phyloP scores from a whole-genome alignment of 2,329 filamentous ascomycete species.

The Zymoseptoria passerinii region DNA sequence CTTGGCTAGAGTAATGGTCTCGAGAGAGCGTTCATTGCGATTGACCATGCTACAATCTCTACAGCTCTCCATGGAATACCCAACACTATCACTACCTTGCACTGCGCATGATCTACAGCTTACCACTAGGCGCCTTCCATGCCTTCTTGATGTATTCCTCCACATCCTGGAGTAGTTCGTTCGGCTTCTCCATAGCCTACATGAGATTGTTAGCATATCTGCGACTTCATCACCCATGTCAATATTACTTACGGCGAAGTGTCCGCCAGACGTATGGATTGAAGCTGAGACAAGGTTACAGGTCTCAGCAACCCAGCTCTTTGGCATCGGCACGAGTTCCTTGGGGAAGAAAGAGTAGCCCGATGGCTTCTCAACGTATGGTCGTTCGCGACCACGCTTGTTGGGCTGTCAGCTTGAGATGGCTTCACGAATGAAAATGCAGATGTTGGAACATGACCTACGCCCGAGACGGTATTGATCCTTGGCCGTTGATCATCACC shows the following conservation, averaged over 20 bases:
- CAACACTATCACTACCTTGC: not conserved
- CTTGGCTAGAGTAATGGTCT: not conserved
- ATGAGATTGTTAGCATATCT: not conserved
- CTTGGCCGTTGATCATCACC: slow-evolving; percentile 15
- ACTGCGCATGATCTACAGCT: not conserved
- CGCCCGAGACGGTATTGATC: slow-evolving; percentile 7
- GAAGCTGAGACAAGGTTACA: slow-evolving; percentile 31
- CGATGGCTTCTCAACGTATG: slow-evolving; percentile 34
- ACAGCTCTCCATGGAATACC: not conserved
- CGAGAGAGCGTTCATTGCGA: not conserved
- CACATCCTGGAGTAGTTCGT: slow-evolving; percentile 27
- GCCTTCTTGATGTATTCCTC: slow-evolving; percentile 28
- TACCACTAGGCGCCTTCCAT: slow-evolving; percentile 4
- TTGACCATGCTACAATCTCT: not conserved
- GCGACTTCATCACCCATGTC: not conserved
- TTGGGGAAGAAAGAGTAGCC: slow-evolving; percentile 39
- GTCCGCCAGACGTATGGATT: slow-evolving; percentile 33
- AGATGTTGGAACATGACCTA: not conserved
- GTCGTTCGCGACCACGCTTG: slow-evolving; percentile 6
- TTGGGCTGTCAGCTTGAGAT: not conserved
- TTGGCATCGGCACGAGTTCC: slow-evolving; percentile 34
- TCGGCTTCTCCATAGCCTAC: slow-evolving; percentile 29
- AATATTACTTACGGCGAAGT: slow-evolving; percentile 30
- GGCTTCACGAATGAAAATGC: not conserved
- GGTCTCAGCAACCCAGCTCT: slow-evolving; percentile 29